phyloP scores from a whole-genome alignment of 1,139 yeast genomes.

The Zygoascus sp. region DNA sequence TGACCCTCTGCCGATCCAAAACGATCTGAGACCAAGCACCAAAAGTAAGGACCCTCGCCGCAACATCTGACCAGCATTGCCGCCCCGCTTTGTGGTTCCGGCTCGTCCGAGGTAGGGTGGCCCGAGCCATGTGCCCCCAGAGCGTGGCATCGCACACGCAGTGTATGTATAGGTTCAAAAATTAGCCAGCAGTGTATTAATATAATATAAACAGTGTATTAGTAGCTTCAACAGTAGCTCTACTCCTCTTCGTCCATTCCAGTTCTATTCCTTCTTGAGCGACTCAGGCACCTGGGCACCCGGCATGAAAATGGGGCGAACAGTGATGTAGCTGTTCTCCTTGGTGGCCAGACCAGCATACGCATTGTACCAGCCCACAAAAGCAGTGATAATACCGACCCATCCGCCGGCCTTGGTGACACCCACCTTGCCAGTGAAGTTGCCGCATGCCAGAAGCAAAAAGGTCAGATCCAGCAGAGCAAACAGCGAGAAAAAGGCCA shows the following conservation, averaged over 20 bases:
- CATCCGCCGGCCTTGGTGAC: conserved; percentile 71
- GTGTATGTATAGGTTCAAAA: too few relatives aligned
- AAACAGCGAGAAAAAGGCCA: conserved; percentile 67
- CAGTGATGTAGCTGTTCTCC: conserved; percentile 62
- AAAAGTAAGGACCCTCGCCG: too few relatives aligned
- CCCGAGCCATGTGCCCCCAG: too few relatives aligned
- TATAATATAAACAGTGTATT: too few relatives aligned
- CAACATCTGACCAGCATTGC: too few relatives aligned
- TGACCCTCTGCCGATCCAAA: too few relatives aligned
- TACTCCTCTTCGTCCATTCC: background rate
- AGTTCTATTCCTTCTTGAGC: background rate
- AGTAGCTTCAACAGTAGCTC: too few relatives aligned
- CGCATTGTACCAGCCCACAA: conserved; percentile 88
- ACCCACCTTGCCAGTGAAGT: conserved; percentile 42
- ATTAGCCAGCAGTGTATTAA: too few relatives aligned
- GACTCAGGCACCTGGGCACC: conserved; percentile 25
- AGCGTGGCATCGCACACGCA: too few relatives aligned
- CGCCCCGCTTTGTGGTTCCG: too few relatives aligned
- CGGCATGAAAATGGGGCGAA: conserved; percentile 43
- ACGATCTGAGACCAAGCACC: too few relatives aligned
- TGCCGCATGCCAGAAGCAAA: conserved; percentile 59
- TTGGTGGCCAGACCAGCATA: conserved; percentile 77
- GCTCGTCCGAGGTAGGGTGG: too few relatives aligned
- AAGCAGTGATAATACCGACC: conserved; percentile 72
- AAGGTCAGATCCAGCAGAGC: conserved; percentile 62